Evolutionary conservation across 805 yeast species (phyloP), one percentile per base, ranked within the genome.

Genomic region (Wickerhamomyces rabaulensis): DNA sequence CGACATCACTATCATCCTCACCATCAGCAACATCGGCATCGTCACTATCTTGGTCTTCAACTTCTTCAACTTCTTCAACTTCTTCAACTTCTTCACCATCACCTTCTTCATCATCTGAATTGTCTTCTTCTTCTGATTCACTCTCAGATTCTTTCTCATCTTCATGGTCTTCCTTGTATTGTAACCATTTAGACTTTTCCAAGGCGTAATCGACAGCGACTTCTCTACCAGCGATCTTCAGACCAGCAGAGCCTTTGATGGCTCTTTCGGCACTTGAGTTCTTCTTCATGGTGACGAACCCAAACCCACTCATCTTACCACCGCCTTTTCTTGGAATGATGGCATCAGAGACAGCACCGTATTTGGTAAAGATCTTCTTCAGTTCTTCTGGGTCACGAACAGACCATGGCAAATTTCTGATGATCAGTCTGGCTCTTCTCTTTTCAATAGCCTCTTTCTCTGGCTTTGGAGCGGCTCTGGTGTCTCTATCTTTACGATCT

Each of bases 361-460:
- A 94, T 58, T 80, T 80, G 47, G 75, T 67, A 61, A 94, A 94
- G 8, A 81, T 60, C 55, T 82, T 82, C 59, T 77, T 82, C 58
- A 94, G 72, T 46, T 78, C 80, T 5, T 79, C 79, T 5, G 95
- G 84, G 50, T 84, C 81, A 61, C 92, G 80, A 40, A 94, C 82
- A 15, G 96, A 84, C 99, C 99, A 94, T 12, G 99, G 99, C 65
- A 94, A 76, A 63, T 94, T 94, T 61, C 99, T 78, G 35, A 94
- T 74, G 55, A 94, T 90, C 48, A 94, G 70, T 56, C 96, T 80
- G 3, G 98, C 91, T 54, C 84, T 79, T 65, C 96, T 83, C 61
- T 84, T 85, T 55, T 83, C 87, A n/a, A 77, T 74, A 19, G 71
- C 73, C 42, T 69, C 69, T 27, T 52, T 50, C 36, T 44, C 43